Conservation (phyloP, 2,329 filamentous ascomycete genomes). For the Hymenoscyphus occultus region DNA sequence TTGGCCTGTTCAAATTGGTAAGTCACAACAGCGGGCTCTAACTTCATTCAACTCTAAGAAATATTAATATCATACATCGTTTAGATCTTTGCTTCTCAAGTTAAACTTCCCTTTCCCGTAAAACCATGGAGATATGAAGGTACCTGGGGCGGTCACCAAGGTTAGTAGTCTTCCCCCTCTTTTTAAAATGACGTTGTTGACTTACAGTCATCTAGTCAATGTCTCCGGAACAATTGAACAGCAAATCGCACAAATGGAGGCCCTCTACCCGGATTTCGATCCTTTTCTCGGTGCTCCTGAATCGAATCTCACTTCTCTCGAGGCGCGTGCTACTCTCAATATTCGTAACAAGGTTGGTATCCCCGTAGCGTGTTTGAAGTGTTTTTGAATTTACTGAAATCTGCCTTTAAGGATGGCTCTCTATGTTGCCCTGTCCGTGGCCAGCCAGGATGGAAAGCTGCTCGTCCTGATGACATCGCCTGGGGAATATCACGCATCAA, state of each 20-base stretch:
- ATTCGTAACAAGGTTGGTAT: not conserved
- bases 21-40: too few species aligned
- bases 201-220: not conserved
- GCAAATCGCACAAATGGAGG: not conserved
- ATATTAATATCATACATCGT: too few species aligned
- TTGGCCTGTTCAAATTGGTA: too few species aligned
- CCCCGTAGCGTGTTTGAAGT: too few species aligned
- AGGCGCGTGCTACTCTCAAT: not conserved
- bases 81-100: too few species aligned
- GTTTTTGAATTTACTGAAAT: too few species aligned
- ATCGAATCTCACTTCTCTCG: not conserved
- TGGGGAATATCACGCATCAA: not conserved
- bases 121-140: too few species aligned
- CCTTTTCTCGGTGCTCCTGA: not conserved
- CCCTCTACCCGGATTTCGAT: not conserved
- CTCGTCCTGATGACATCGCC: not conserved
- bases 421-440: not conserved
- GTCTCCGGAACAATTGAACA: not conserved
- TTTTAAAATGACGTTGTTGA: too few species aligned
- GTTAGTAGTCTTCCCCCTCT: too few species aligned
- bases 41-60: too few species aligned
- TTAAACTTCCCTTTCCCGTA: too few species aligned
- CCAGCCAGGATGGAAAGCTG: not conserved
- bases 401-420: not conserved
- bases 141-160: too few species aligned